phyloP scores from a whole-genome alignment of 2,329 filamentous ascomycete genomes.

The Arthroderma uncinatum region DNA sequence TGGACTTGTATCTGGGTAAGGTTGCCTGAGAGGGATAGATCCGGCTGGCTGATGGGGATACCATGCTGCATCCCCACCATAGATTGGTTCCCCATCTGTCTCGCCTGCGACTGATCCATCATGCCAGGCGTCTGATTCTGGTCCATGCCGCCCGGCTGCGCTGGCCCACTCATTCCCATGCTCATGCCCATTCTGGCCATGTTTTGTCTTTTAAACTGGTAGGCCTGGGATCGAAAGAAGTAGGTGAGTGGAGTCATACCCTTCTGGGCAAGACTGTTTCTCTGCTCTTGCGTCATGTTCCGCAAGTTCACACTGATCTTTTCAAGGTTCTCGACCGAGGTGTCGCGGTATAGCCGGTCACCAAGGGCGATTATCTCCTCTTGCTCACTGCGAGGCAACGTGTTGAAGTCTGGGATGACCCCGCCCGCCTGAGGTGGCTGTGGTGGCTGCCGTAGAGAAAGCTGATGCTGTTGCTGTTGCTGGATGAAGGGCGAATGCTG shows the following conservation, averaged over 20 bases:
- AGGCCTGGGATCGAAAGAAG: constrained; percentile 41
- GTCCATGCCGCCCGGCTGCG: constrained; percentile 18
- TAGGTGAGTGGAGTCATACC: constrained; percentile 41
- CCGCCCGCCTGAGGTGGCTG: constrained; percentile 8
- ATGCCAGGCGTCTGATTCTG: constrained; percentile 25
- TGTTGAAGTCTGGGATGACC: constrained; percentile 22
- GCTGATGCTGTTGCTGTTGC: background rate
- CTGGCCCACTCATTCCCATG: constrained; percentile 22
- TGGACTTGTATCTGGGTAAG: constrained; percentile 49
- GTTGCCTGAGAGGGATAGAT: constrained; percentile 28
- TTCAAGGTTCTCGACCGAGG: constrained; percentile 36
- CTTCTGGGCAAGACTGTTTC: constrained; percentile 35
- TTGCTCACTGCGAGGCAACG: constrained; percentile 20
- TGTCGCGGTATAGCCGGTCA: constrained; percentile 37
- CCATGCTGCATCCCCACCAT: constrained; percentile 20
- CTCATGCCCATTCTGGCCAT: constrained; percentile 19
- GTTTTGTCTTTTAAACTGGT: constrained; percentile 30
- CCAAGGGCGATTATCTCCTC: constrained; percentile 33
- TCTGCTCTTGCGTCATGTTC: constrained; percentile 38
- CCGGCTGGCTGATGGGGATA: constrained; percentile 25
- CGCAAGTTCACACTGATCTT: constrained; percentile 38
- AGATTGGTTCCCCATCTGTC: constrained; percentile 10
- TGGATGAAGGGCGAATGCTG: constrained; percentile 4
- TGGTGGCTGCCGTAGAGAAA: constrained; percentile 8
- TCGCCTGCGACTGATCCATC: constrained; percentile 31